Evolutionary conservation across 805 yeast species (phyloP), one percentile per base, ranked within the genome.

Genomic region (Candida parachauliodes): DNA sequence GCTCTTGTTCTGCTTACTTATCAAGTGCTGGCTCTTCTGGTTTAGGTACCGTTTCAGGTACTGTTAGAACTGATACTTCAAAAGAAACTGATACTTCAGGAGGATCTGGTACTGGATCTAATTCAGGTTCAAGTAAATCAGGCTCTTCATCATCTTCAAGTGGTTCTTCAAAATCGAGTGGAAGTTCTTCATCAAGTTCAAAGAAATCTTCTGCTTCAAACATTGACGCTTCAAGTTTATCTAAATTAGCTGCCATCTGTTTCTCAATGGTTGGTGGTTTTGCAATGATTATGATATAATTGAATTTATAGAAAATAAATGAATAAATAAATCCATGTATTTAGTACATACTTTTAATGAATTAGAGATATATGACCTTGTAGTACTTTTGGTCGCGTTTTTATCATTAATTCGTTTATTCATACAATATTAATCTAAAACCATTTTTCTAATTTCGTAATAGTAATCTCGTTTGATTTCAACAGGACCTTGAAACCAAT

Each of bases 11-110:
- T 14, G 67, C 83, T 34, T 66, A 71, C 48, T 57, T 86, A 47
- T 59, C 63, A 16, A 74, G 79, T 48, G 88, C 89, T 49, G 94
- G 94, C 57, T 44, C 73, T 43, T 71, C 74, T 35, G 95, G 94
- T 59, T 56, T 78, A 40, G 87, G 88, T 40, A 44, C 77, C 20
- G 69, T 80, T 40, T 54, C 59, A 32, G 68, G 62, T 29, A 43
- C 59, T 18, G 39, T 60, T 27, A 40, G 42, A 27, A 42, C 54
- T 34, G 41, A 61, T 32, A 52, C 59, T 39, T 49, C 52, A 36
- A 37, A 34, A 25, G 41, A 33, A 28, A 35, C 40, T 18, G 37
- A 49, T 34, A 45, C 46, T 25, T 41, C 68, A 24, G 54, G 47
- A 24, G 46, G 47, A 32, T 40, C 59, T 38, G 51, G 45, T 28